Evolutionary conservation across 1,139 yeast species (phyloP), one percentile per base, ranked within the genome.

Genomic region (Wickerhamiella infanticola): DNA sequence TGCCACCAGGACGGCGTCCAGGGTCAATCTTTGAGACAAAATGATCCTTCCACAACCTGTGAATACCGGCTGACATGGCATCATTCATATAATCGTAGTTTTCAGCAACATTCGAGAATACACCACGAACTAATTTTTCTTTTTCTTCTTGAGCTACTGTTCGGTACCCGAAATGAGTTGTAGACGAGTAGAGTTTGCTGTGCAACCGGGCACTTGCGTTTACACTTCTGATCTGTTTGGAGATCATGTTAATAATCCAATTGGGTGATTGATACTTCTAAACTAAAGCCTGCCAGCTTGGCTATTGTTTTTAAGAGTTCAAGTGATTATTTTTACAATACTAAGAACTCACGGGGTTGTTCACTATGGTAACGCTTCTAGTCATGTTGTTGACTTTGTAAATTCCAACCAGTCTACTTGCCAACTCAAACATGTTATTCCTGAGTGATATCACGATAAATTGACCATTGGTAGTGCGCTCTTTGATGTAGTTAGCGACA

Each of bases 11-110:
- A 59, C 97, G 76, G 70, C 78, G 79, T 39, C 99, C 99, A 39
- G 96, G 95, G 59, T 90, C 96, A 50, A 90, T 69, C 55, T 86
- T 76, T 55, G 77, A 73, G 56, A 90, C 88, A 60, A 90, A 81
- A 60, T 88, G 95, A 59, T 75, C 78, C 61, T 90, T 90, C 99
- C 99, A 90, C 47, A 88, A 68, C 56, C 98, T 74, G 62, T 90
- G 99, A 45, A 90, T 74, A 37, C 98, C 98, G 64, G 88, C 65
- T 6, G 95, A 84, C 99, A 90, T 90, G 46, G 85, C 94, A 66
- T 90, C 99, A 65, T 90, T 90, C 98, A 90, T 93, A 47, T 84
- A 70, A 65, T 90, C 99, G 63, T 90, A 90, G 53, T 79, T 86
- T 36, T 90, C 77, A 3, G 98, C 98, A 38, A 90, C 98, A 6